Percentiles rank a stretch among this genome's conserved stretches.
These are phyloP conservation scores for Suhomyces chickasaworum DNA, from an alignment of 1,139 yeast species.

Conservation along the genomic window DNA sequence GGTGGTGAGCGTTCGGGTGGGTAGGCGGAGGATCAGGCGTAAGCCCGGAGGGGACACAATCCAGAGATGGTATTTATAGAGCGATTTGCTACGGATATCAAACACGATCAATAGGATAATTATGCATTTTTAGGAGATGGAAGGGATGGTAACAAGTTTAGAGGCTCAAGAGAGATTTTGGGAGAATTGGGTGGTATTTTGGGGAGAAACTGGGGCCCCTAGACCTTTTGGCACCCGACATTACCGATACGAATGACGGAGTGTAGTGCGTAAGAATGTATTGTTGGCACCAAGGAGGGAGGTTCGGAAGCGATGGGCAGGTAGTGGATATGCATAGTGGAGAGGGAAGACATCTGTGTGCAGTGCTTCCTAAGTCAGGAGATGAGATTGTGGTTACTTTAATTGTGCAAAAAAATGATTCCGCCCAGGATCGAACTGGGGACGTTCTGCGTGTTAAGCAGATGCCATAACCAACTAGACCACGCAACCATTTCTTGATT, in stretches of 20 bases:
- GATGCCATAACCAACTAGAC: conserved; percentile 41
- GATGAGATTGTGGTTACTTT: not conserved
- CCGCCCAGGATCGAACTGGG: conserved; percentile 99
- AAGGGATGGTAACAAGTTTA: no score
- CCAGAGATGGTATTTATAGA: not conserved
- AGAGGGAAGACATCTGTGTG: not conserved
- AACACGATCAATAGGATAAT: not conserved
- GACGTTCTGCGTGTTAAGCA: conserved; percentile 99
- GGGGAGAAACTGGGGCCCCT: not conserved
- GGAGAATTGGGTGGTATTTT: not conserved
- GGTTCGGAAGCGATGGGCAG: not conserved
- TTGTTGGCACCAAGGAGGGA: not conserved
- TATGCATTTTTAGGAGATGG: no score
- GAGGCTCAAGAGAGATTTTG: not conserved
- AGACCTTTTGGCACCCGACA: not conserved
- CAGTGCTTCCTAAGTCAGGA: not conserved
- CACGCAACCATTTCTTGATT: conserved; percentile 11
- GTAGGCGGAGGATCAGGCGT: no score
- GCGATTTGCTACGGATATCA: not conserved
- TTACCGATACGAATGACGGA: not conserved
- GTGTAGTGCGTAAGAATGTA: not conserved
- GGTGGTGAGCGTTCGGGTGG: not conserved
- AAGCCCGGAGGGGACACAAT: not conserved
- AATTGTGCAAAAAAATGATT: conserved; percentile 53
- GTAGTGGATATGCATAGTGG: not conserved